phyloP scores from a whole-genome alignment of 352 stramenopile genomes.

The Globisporangium okanoganense region DNA sequence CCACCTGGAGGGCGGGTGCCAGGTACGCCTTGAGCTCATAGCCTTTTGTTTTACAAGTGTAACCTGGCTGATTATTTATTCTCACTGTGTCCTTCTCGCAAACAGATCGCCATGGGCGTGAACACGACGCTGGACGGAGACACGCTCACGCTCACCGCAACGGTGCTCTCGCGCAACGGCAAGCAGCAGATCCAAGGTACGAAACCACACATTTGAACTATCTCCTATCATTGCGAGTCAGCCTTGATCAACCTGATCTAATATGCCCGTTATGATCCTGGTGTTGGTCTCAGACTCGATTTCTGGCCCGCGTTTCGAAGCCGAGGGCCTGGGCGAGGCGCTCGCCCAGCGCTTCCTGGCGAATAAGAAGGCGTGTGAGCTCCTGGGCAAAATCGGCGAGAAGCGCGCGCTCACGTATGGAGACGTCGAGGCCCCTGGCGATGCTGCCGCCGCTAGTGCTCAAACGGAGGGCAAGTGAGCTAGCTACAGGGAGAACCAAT shows the following conservation, averaged over 20 bases:
- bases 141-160: conserved; percentile 62
- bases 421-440: conserved; percentile 59
- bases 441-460: conserved; percentile 58
- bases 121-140: conserved; percentile 62
- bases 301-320: conserved; percentile 48
- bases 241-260: too few species aligned
- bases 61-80: too few species aligned
- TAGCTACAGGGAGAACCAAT: too few species aligned
- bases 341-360: conserved; percentile 59
- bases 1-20: conserved; percentile 80
- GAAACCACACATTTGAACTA: too few species aligned
- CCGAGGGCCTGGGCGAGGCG: conserved; percentile 57
- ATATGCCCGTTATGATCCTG: too few species aligned
- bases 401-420: conserved; percentile 82
- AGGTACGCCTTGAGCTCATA: too few species aligned
- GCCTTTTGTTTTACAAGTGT: not conserved
- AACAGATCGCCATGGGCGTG: conserved; percentile 79
- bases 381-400: conserved; percentile 57
- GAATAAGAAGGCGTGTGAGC: conserved; percentile 41
- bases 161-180: conserved; percentile 69
- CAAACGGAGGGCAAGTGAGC: too few species aligned
- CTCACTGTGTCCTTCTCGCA: not conserved
- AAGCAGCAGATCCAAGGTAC: conserved; percentile 50
- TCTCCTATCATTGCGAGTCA: too few species aligned
- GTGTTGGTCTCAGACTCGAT: too few species aligned